phyloP scores from a whole-genome alignment of 495 filamentous ascomycete species.

The Penicillium paradoxum region DNA sequence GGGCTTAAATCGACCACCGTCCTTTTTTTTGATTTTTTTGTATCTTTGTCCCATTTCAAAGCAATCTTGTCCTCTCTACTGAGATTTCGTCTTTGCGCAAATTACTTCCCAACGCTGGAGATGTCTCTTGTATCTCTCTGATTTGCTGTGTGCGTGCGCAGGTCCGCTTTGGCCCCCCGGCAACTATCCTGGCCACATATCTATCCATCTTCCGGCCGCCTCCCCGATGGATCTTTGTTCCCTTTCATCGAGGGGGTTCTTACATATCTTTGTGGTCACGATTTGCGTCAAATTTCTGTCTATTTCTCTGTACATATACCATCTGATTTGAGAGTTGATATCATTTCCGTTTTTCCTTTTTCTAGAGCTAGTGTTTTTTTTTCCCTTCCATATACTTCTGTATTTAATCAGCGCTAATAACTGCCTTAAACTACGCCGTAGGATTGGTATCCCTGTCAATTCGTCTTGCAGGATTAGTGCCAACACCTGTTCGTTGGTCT shows the following conservation, averaged over 20 bases:
- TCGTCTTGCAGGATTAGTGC: no score
- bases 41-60: neutral
- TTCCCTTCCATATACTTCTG: neutral
- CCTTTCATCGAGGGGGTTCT: constrained; percentile 3
- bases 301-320: constrained; percentile 32
- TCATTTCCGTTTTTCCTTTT: constrained; percentile 15
- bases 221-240: constrained; percentile 10
- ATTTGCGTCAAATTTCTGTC: constrained; percentile 17
- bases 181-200: constrained; percentile 10
- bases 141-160: constrained; percentile 7
- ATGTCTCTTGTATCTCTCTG: neutral
- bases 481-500: neutral
- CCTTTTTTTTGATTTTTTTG: neutral
- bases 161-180: constrained; percentile 1
- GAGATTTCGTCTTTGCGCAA: constrained; percentile 14
- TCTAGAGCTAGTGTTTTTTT: neutral
- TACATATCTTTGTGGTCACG: constrained; percentile 21
- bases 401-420: neutral
- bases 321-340: constrained; percentile 20
- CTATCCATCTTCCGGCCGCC: constrained; percentile 1
- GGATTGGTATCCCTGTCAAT: no score
- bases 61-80: constrained; percentile 7
- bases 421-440: neutral
- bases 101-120: constrained; percentile 16
- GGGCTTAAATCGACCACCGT: constrained; percentile 13